Percentiles rank a stretch among this genome's conserved stretches.
phyloP scores from a whole-genome alignment of 805 yeast genomes.

The Hyphopichia homilentoma region DNA sequence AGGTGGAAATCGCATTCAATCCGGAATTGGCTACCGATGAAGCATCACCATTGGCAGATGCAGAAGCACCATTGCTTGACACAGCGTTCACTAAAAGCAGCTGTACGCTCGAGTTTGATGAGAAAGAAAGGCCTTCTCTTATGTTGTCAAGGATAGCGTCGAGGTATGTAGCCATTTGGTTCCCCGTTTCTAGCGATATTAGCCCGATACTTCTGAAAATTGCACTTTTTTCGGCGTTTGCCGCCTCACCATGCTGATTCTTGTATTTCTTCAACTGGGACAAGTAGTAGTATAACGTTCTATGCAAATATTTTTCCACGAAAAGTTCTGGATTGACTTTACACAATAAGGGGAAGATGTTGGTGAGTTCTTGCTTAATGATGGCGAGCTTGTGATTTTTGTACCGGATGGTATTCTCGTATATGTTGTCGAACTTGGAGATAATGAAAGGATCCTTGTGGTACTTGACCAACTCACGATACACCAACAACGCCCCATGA shows the following conservation, averaged over 20 bases:
- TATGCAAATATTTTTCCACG: conserved; percentile 76
- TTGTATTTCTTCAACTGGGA: conserved; percentile 71
- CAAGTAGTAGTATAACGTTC: conserved; percentile 71
- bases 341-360: conserved; percentile 79
- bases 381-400: conserved; percentile 74
- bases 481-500: conserved; percentile 86
- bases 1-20: conserved; percentile 20
- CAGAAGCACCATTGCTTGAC: conserved; percentile 14
- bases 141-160: conserved; percentile 84
- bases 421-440: conserved; percentile 70
- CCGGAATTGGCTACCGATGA: conserved; percentile 14
- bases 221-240: conserved; percentile 61
- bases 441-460: conserved; percentile 71
- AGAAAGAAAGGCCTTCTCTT: conserved; percentile 63
- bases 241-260: conserved; percentile 33
- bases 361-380: conserved; percentile 80
- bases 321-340: conserved; percentile 71
- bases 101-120: conserved; percentile 33
- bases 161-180: conserved; percentile 80
- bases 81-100: conserved; percentile 40
- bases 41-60: conserved; percentile 3
- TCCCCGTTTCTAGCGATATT: conserved; percentile 73
- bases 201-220: conserved; percentile 81
- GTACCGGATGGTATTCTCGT: conserved; percentile 67
- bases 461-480: conserved; percentile 65